Percentiles rank a stretch among this genome's conserved stretches.
These are phyloP conservation scores for Isatis tinctoria DNA, from an alignment of 345 rosid species.

Conservation along the genomic window DNA sequence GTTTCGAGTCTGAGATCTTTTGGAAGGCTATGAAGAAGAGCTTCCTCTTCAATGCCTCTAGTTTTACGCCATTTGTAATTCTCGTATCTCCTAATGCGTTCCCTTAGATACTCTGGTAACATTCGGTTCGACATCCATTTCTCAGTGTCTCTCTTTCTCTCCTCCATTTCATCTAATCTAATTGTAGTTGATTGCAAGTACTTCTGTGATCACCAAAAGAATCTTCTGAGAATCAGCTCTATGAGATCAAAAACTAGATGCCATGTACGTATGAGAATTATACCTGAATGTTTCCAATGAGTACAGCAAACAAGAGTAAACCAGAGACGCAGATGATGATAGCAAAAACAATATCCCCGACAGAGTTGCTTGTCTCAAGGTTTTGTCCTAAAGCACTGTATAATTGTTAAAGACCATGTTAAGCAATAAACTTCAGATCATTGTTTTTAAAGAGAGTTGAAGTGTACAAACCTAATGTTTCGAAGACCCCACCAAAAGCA, in stretches of 20 bases:
- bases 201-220: conserved; percentile 7
- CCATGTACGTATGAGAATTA: conserved; percentile 33
- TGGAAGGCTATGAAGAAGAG: conserved; percentile 13
- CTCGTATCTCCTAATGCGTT: conserved; percentile 16
- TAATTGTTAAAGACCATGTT: not conserved
- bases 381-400: conserved; percentile 51
- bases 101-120: conserved; percentile 8
- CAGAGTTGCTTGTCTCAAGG: conserved; percentile 37
- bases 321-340: conserved; percentile 38
- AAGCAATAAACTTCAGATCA: not conserved
- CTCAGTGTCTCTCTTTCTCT: conserved; percentile 21
- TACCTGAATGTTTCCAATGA: conserved; percentile 44
- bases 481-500: conserved; percentile 31
- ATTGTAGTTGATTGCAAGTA: conserved; percentile 19
- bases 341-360: conserved; percentile 38
- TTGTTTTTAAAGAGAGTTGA: not conserved
- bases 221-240: not conserved
- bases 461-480: conserved; percentile 14
- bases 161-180: conserved; percentile 29
- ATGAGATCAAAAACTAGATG: conserved; percentile 14
- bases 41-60: conserved; percentile 24
- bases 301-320: conserved; percentile 44
- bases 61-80: conserved; percentile 18
- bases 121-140: conserved; percentile 25
- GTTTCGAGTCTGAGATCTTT: conserved; percentile 12